Conservation (phyloP, 306 rosid genomes). For the Corylus avellana region DNA sequence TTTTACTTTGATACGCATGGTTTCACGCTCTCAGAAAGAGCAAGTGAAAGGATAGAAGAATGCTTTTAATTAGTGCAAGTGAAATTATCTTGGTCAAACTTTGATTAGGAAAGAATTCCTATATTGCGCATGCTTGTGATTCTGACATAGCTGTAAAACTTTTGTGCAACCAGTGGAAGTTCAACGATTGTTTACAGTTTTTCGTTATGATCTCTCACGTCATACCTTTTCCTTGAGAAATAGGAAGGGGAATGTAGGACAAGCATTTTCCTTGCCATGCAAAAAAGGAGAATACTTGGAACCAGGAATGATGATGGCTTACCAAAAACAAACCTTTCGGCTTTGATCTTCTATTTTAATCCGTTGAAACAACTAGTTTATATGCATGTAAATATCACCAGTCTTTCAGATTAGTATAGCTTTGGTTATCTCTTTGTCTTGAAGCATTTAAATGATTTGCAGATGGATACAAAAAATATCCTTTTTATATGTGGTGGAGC, state of each 20-base stretch:
- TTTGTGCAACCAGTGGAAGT: not conserved
- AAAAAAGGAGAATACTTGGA: not conserved
- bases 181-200: not conserved
- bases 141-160: not conserved
- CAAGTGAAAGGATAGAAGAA: too few species aligned
- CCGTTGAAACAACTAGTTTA: conserved; percentile 6
- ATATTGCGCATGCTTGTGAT: not conserved
- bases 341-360: not conserved
- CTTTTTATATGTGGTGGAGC: conserved; percentile 98
- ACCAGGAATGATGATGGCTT: not conserved
- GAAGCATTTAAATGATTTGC: conserved; percentile 32
- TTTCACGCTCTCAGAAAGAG: too few species aligned
- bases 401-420: conserved; percentile 7
- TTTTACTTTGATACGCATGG: not conserved
- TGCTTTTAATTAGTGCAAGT: not conserved
- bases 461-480: conserved; percentile 94
- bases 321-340: not conserved
- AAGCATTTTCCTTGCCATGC: not conserved
- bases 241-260: not conserved
- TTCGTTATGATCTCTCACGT: not conserved
- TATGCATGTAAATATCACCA: conserved; percentile 14
- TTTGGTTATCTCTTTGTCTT: conserved; percentile 13
- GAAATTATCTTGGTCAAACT: not conserved
- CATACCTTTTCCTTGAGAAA: not conserved
- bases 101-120: not conserved